Percentiles rank a stretch among this genome's conserved stretches.
Conservation (phyloP, 1,284 basidiomycete species). For the Ustilago crameri region DNA sequence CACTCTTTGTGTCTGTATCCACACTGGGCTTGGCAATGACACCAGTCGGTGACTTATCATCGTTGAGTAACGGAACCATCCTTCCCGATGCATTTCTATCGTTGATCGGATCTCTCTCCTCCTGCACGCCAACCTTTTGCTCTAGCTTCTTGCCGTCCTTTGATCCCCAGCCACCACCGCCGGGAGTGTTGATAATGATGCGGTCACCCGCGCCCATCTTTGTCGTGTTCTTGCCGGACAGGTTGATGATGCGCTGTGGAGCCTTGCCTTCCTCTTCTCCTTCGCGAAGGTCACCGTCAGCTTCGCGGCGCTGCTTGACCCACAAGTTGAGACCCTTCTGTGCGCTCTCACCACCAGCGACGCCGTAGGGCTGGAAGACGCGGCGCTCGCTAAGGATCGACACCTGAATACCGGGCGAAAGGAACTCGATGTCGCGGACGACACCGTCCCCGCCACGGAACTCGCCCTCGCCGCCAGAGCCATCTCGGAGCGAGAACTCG, state of each 20-base stretch:
- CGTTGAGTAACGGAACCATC: conserved; percentile 47
- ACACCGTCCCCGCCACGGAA: conserved; percentile 89
- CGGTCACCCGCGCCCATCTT: conserved; percentile 86
- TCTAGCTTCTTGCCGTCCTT: conserved; percentile 2
- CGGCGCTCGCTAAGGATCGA: conserved; percentile 88
- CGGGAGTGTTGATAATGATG: conserved; percentile 86
- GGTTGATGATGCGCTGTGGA: conserved; percentile 78
- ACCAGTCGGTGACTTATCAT: conserved; percentile 19
- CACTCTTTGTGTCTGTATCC: conserved; percentile 15
- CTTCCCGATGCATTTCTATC: conserved; percentile 37
- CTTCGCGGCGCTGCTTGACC: conserved; percentile 80
- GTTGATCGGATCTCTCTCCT: conserved; percentile 32
- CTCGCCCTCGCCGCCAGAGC: conserved; percentile 81
- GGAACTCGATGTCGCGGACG: conserved; percentile 86
- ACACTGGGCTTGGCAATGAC: conserved; percentile 28
- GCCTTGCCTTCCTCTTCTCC: conserved; percentile 54
- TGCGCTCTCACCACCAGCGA: conserved; percentile 84
- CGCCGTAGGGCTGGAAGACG: conserved; percentile 87
- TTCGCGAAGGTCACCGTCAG: conserved; percentile 75
- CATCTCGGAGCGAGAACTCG: conserved; percentile 80
- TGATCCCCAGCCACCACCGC: conserved; percentile 88
- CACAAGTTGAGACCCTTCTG: conserved; percentile 85
- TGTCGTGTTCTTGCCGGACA: conserved; percentile 88
- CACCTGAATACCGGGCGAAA: conserved; percentile 81
- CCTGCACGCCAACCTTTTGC: conserved; percentile 2